phyloP scores from a whole-genome alignment of 805 yeast genomes.

The Vanderwaltozyma polyspora region DNA sequence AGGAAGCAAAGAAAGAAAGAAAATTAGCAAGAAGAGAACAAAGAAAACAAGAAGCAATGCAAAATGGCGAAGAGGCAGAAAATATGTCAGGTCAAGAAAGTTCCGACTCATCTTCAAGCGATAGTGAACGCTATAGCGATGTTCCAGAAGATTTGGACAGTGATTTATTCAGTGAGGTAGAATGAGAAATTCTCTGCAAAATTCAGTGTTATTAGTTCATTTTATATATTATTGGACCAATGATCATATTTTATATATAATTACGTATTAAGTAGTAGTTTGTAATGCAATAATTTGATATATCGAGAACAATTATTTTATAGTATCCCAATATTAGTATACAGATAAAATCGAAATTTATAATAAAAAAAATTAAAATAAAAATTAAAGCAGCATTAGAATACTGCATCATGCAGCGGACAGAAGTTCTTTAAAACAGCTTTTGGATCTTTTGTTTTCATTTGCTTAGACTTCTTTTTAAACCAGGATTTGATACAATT shows the following conservation, averaged over 20 bases:
- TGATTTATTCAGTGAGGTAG: conserved; percentile 36
- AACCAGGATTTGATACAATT: conserved; percentile 89
- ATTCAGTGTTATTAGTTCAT: background rate
- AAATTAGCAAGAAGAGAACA: conserved; percentile 42
- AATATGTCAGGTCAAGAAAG: conserved; percentile 16
- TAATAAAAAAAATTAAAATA: no score
- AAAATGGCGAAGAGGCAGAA: conserved; percentile 16
- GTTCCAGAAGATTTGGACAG: conserved; percentile 37
- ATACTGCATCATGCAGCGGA: conserved; percentile 37
- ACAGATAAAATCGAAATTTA: no score
- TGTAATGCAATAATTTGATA: no score
- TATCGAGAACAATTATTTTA: no score
- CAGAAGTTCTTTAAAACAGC: conserved; percentile 31
- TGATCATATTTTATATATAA: no score
- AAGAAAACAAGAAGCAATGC: conserved; percentile 19
- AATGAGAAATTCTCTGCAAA: conserved; percentile 6
- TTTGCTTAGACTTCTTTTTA: conserved; percentile 53
- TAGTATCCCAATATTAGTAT: no score
- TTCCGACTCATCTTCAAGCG: conserved; percentile 10
- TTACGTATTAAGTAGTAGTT: no score
- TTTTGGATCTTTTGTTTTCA: conserved; percentile 23
- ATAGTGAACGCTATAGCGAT: conserved; percentile 24
- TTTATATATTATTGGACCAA: background rate
- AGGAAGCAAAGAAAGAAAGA: conserved; percentile 62
- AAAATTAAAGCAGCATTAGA: no score